Percentiles rank a stretch among this genome's conserved stretches.
Evolutionary conservation across 345 rosid genomes (phyloP).

Genomic region (Acer saccharum): DNA sequence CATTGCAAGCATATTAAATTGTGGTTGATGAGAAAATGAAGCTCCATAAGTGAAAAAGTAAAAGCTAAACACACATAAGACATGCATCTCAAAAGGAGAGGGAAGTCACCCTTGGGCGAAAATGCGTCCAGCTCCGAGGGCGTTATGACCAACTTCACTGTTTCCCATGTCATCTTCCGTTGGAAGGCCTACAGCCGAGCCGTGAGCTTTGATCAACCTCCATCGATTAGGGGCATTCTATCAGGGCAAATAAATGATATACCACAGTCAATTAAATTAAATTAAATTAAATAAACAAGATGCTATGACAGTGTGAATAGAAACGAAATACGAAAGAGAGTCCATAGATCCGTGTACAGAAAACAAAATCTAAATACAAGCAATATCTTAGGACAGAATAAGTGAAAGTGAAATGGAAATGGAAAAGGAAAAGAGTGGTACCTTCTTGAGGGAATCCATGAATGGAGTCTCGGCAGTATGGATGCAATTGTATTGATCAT

Average conservation of each 20-base stretch:
- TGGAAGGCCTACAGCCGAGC: conserved; percentile 91
- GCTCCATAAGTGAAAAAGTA: no score
- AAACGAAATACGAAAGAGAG: background rate
- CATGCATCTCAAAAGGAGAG: background rate
- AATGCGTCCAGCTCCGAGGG: conserved; percentile 97
- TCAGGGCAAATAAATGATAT: background rate
- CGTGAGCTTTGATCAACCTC: conserved; percentile 93
- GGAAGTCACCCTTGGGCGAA: conserved; percentile 75
- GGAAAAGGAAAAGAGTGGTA: conserved; percentile 15
- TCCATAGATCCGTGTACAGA: no score
- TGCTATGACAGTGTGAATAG: no score
- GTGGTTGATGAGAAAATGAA: no score
- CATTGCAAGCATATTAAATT: background rate
- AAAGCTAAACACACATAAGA: no score
- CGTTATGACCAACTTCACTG: conserved; percentile 99
- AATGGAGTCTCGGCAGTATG: conserved; percentile 86
- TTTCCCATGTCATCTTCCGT: conserved; percentile 99
- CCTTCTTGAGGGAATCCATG: conserved; percentile 91
- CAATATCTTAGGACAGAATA: background rate
- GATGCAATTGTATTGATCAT: conserved; percentile 86
- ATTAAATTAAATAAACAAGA: background rate
- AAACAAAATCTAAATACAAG: no score
- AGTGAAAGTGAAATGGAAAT: background rate
- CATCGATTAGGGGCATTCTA: conserved; percentile 81
- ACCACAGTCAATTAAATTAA: background rate